Base-by-base conservation (phyloP, 1,284 basidiomycete species). In the Apiotrichum montevideense region DNA sequence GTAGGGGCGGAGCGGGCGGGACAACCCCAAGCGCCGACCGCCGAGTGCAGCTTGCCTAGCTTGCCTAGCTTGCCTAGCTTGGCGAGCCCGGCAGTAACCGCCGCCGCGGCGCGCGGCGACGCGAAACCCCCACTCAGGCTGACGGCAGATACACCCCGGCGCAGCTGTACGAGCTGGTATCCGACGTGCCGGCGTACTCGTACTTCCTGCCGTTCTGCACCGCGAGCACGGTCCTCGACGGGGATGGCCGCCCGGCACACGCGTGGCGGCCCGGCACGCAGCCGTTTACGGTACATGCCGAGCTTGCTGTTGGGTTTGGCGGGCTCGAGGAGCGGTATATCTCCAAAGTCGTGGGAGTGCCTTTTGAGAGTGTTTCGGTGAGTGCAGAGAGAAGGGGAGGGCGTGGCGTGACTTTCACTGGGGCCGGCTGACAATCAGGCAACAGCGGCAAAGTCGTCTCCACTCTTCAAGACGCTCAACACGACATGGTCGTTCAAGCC, bases 141-240 rank as follows among this genome's bases (percentile, higher is more conserved):
- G 5, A 9, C 21, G 32, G n/a, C 71, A 89, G 85, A 34, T 90
- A 88, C 68, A 79, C 80, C n/a, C 83, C 81, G 58, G 80, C 80
- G 46, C 84, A 97, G 72, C 81, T 98, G 2, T 98, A 94, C 76
- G 79, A 83, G 5, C 77, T 98, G 56, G 90, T 98, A 47, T 83
- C 91, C 13, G 87, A 98, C 75, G 87, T 97, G 21, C 83, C 83
- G 7, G 87, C 88, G 4, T 98, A 98, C 75, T 81, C 85, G 10
- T 79, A 79, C 51, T 98, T 97, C 70, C 80, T 98, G 48, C 95
- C 95, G 0, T 97, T 91, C 75, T 97, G 94, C 78, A 84, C 83
- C 14, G 78, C 79, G 35, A 90, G 92, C 2, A 84, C 83, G 32
- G 83, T 96, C 45, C 77, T 93, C 42, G 73, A 73, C 39, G 71